Percentiles rank a stretch among this genome's conserved stretches.
phyloP scores from a whole-genome alignment of 2,329 filamentous ascomycete species.

The Nectriaceae sp. region DNA sequence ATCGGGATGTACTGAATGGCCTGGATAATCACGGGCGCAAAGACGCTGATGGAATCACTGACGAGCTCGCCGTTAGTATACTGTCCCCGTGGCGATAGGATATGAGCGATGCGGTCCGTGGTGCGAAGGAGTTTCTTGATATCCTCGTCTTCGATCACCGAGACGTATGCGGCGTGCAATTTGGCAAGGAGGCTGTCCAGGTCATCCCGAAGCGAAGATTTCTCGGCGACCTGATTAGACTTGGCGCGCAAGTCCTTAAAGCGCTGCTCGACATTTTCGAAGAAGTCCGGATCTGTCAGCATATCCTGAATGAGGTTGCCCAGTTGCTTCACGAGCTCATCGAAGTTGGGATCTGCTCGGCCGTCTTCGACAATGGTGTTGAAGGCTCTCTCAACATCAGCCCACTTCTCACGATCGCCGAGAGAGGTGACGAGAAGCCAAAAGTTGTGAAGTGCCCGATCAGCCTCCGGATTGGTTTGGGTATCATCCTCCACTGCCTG shows the following conservation, averaged over 20 bases:
- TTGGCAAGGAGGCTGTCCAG: slow-evolving; percentile 72
- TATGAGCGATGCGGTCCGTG: slow-evolving; percentile 65
- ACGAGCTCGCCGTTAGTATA: slow-evolving; percentile 72
- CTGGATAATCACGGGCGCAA: slow-evolving; percentile 76
- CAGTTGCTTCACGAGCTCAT: slow-evolving; percentile 72
- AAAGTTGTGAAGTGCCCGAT: slow-evolving; percentile 75
- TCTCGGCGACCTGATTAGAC: slow-evolving; percentile 64
- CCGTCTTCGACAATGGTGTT: slow-evolving; percentile 73
- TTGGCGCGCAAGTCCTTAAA: slow-evolving; percentile 53
- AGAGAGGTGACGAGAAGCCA: slow-evolving; percentile 82
- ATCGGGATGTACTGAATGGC: slow-evolving; percentile 87
- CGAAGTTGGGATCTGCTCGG: slow-evolving; percentile 78
- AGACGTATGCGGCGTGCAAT: slow-evolving; percentile 65
- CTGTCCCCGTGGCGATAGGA: slow-evolving; percentile 67
- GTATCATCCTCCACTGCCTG: slow-evolving; percentile 70
- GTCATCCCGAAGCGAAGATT: slow-evolving; percentile 71
- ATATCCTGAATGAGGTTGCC: slow-evolving; percentile 77
- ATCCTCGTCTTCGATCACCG: slow-evolving; percentile 71
- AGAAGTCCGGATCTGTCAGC: slow-evolving; percentile 83
- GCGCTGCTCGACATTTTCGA: slow-evolving; percentile 68
- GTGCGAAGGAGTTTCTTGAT: slow-evolving; percentile 70
- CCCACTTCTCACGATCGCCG: slow-evolving; percentile 74
- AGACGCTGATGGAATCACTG: slow-evolving; percentile 75
- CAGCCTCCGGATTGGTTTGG: slow-evolving; percentile 71
- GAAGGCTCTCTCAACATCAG: slow-evolving; percentile 69